A percentile compares a stretch with the other conserved stretches of the same genome.
phyloP scores from a whole-genome alignment of 1,139 yeast species.

The Yamadazyma triangularis region DNA sequence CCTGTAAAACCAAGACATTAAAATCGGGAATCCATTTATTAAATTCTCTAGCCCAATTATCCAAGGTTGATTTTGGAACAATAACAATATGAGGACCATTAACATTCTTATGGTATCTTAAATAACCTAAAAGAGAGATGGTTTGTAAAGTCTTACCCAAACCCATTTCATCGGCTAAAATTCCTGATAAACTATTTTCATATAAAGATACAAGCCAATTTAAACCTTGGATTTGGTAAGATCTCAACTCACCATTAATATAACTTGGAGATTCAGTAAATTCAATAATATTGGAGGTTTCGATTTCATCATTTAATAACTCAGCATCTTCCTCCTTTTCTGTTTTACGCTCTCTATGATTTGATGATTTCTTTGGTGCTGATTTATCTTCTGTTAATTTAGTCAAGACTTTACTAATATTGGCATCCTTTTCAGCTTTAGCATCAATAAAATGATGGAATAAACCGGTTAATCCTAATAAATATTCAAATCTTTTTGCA shows the following conservation, averaged over 20 bases:
- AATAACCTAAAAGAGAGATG: constrained; percentile 73
- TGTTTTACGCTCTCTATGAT: constrained; percentile 49
- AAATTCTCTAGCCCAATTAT: constrained; percentile 78
- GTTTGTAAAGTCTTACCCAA: constrained; percentile 94
- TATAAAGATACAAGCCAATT: constrained; percentile 86
- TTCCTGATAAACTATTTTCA: constrained; percentile 84
- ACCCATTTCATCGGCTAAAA: constrained; percentile 98
- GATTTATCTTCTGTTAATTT: constrained; percentile 8
- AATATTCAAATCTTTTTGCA: constrained; percentile 58
- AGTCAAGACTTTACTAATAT: constrained; percentile 44
- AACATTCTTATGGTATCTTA: constrained; percentile 55
- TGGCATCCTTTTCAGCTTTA: constrained; percentile 61
- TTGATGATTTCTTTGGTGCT: constrained; percentile 3
- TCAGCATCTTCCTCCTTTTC: constrained; percentile 73
- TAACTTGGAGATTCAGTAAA: constrained; percentile 64
- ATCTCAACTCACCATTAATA: constrained; percentile 60
- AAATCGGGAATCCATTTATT: constrained; percentile 78
- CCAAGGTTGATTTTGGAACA: constrained; percentile 76
- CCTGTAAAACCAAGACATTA: constrained; percentile 61
- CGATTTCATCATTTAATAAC: constrained; percentile 51
- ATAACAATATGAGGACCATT: constrained; percentile 73
- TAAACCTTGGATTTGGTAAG: constrained; percentile 89
- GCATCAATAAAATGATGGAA: constrained; percentile 67
- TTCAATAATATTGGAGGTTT: constrained; percentile 43
- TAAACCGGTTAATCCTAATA: constrained; percentile 61